Evolutionary conservation across 2,329 filamentous ascomycete genomes (phyloP), one percentile per base, ranked within the genome.

Genomic region (Pseudomassariella vexata): DNA sequence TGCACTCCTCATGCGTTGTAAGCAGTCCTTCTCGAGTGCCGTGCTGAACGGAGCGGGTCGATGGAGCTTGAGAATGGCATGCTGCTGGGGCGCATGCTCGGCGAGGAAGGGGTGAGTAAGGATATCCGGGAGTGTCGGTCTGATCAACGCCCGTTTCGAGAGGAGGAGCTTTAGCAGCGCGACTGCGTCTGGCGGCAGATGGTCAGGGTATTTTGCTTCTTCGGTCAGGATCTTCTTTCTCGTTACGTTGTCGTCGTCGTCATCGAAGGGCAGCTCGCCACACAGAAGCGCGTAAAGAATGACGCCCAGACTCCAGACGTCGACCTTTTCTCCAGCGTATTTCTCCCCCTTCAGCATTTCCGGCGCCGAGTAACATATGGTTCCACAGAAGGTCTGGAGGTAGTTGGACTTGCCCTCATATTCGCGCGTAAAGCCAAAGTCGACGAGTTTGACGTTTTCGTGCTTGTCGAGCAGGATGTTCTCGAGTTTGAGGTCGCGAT

Each of bases 261-360:
- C 92, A 59, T 98, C 92, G 49, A 94, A 98, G 0, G 92, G 92
- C 24, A 98, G 68, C 59, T 92, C 86, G 34, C 86, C 86, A 40
- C 82, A 86, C 17, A 94, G 65, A 36, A 94, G 63, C 29, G 86
- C 85, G 51, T 89, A 92, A 2, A 92, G 66, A 39, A 94, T 92
- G 34, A 94, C 82, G 9, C 86, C 85, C 44, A 94, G 56, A 50
- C 86, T 92, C 86, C 86, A 98, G 5, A 98, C 88, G 52, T 98
- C 92, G 29, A 98, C 90, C 64, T 95, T 96, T 64, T 95, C 88
- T 17, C 88, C 90, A 0, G 89, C 92, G 55, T 98, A 98, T 59
- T 94, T 96, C 58, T 98, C 92, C 23, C 89, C 92, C 57, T 92
- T 95, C 24, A 98, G 71, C 92, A 98, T 98, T 60, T 98, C 92